Evolutionary conservation across 768 basidiomycete species (phyloP), one percentile per base, ranked within the genome.

Genomic region (Tulasnella sp.): DNA sequence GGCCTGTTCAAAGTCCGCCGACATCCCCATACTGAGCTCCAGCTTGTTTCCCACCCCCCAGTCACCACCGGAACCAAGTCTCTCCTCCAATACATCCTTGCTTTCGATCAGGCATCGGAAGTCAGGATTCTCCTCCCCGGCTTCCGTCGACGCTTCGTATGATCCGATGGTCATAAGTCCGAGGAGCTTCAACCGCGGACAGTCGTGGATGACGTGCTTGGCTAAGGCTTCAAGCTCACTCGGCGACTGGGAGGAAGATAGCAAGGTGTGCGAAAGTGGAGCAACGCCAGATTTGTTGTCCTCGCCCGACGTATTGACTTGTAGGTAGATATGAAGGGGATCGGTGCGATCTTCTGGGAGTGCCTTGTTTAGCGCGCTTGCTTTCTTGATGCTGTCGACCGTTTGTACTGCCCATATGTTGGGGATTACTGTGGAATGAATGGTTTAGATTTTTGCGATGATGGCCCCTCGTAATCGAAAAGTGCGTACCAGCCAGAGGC

Each of bases 141-240:
- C 72, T 0, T 77, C 76, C 9, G 72, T 67, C 43, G 90, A 92
- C 63, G 82, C 77, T 38, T 82, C 77, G 54, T 88, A 76, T 17
- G 91, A 81, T 1, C 96, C 96, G 65, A 99, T 98, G 1, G 96
- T 97, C 96, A 99, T 99, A 50, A 99, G 73, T 3, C 96, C 96
- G 52, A 83, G 80, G 3, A 98, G 73, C 21, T 76, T 79, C 29
- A 99, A 77, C 17, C 74, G 76, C 1, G 89, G 86, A 70, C 96
- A 99, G 29, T 76, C 71, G 1, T 70, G 68, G 48, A 96, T 64
- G 69, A 99, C 76, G 66, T 88, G 80, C 55, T 70, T 73, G 3
- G 88, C 92, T 21, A 97, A 78, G 45, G 77, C 74, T 44, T 77
- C 70, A 30, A 90, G 74, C 24, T 87, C 87, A 13, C 71, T 61